Evolutionary conservation across 2,329 filamentous ascomycete species (phyloP).

Genomic region (Aspergillaceae sp.): DNA sequence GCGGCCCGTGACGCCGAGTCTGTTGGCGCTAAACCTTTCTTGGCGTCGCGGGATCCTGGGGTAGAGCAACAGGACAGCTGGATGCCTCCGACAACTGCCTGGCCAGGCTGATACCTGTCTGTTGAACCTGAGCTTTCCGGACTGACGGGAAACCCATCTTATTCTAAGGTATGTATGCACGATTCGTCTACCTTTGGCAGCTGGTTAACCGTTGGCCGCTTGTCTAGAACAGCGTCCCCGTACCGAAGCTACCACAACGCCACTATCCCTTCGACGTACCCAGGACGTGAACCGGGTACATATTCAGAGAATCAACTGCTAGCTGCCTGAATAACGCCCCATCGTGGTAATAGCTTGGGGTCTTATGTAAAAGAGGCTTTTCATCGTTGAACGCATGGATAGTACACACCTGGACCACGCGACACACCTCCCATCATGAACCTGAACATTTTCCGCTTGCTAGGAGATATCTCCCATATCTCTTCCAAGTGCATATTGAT

Average conservation of each 20-base stretch:
- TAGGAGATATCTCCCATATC: constrained; percentile 77
- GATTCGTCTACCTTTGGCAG: neutral
- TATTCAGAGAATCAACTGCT: neutral
- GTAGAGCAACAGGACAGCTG: neutral
- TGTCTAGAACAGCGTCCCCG: neutral
- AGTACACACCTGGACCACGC: neutral
- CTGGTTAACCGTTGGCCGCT: neutral
- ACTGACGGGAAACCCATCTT: too few relatives aligned
- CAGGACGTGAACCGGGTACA: neutral
- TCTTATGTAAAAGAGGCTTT: neutral
- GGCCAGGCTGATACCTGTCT: too few relatives aligned
- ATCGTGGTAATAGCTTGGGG: neutral
- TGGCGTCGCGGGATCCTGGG: neutral
- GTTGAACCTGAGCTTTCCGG: too few relatives aligned
- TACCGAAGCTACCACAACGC: neutral
- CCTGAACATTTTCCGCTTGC: constrained; percentile 56
- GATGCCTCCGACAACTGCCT: neutral
- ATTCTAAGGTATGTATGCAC: neutral
- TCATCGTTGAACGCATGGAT: neutral
- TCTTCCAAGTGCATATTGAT: constrained; percentile 85
- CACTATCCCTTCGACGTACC: neutral
- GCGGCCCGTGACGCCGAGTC: constrained; percentile 1
- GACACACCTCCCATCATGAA: constrained; percentile 9
- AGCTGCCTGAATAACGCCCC: neutral
- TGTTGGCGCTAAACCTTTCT: neutral